Base-by-base conservation (phyloP, 2,329 filamentous ascomycete species). In the Phaeoacremonium minimum region DNA sequence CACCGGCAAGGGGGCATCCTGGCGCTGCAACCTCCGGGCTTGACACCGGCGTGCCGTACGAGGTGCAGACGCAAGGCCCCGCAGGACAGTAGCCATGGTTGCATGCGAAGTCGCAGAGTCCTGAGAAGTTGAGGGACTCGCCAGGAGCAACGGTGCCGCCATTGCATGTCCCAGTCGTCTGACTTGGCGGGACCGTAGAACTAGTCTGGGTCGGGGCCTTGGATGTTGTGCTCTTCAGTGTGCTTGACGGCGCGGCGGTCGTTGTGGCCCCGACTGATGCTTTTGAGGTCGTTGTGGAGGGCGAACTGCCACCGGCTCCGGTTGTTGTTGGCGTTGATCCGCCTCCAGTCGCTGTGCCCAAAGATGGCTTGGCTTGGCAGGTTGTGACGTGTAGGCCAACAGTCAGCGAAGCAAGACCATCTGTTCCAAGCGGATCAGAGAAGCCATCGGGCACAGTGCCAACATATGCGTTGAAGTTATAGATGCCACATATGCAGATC, bases 391-490 rank as follows among this genome's bases (percentile, higher is more conserved):
- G 46, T 16, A 60, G 43, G 15, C 55, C 55, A 14, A 36, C 41
- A n/a, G 45, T 48, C 11, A 60, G 45, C 1, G 43, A 49, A 3
- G 48, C 41, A 15, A 55, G 46, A 5, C 60, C 65, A 28, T 48
- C 56, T 3, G 58, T 47, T 32, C 53, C 51, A 2, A 69, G 58
- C 33, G 52, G 46, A 37, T 68, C 64, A 8, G 51, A 46, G 13
- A 43, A 16, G 12, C 56, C 50, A 1, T 54, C 54, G 4, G 72
- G 70, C 4, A 76, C 55, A 2, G 61, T 69, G 12, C 73, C 73
- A 1, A 74, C 70, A 42, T 71, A 77, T 12, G 70, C 64, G 40
- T 77, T 77, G 57, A 69, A 77, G 54, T 77, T 77, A 58, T 75
- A 75, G 33, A 75, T 58, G 4, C 73, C 70, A 40, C 69, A 76